Conservation (phyloP, 805 yeast species). For the Blastobotrys peoriensis region DNA sequence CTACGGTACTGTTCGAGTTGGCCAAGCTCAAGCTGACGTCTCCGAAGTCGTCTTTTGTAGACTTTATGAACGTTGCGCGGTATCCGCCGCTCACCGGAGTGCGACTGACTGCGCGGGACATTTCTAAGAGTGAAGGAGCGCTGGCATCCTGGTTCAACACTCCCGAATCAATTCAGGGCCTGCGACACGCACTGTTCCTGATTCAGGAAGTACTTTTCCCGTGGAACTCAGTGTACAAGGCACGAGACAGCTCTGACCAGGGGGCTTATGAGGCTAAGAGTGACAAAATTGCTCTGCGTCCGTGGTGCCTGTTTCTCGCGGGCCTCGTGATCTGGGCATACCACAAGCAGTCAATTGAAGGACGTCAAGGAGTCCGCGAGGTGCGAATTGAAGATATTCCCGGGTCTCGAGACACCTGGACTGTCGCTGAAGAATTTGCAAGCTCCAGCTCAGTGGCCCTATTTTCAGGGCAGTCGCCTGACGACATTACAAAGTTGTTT, state of each 20-base stretch:
- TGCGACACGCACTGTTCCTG: slow-evolving; percentile 21
- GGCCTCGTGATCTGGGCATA: slow-evolving; percentile 25
- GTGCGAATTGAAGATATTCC: not conserved
- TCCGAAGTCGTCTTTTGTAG: slow-evolving; percentile 20
- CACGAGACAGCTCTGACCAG: slow-evolving; percentile 2
- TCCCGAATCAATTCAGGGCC: slow-evolving; percentile 18
- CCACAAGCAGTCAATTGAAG: slow-evolving; percentile 10
- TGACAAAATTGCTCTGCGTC: slow-evolving; percentile 25
- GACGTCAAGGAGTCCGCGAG: slow-evolving; percentile 6
- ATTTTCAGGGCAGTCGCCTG: slow-evolving; percentile 9
- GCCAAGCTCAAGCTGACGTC: slow-evolving; percentile 22
- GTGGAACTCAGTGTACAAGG: slow-evolving; percentile 14
- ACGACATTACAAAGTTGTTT: slow-evolving; percentile 6
- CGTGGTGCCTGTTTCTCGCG: slow-evolving; percentile 26
- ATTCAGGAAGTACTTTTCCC: slow-evolving; percentile 23
- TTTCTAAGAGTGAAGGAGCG: slow-evolving; percentile 17
- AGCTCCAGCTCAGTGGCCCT: slow-evolving; percentile 14
- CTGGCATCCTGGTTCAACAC: slow-evolving; percentile 23
- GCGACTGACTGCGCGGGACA: slow-evolving; percentile 16
- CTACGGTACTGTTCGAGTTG: slow-evolving; percentile 21
- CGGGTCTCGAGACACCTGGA: slow-evolving; percentile 9
- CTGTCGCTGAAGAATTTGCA: slow-evolving; percentile 17
- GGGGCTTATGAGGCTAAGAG: slow-evolving; percentile 1
- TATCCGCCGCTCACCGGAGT: slow-evolving; percentile 19
- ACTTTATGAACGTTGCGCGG: slow-evolving; percentile 22